Percentiles rank a stretch among this genome's conserved stretches.
These are phyloP conservation scores for Brettanomyces bruxellensis DNA, from an alignment of 805 yeast genomes.

Conservation along the genomic window DNA sequence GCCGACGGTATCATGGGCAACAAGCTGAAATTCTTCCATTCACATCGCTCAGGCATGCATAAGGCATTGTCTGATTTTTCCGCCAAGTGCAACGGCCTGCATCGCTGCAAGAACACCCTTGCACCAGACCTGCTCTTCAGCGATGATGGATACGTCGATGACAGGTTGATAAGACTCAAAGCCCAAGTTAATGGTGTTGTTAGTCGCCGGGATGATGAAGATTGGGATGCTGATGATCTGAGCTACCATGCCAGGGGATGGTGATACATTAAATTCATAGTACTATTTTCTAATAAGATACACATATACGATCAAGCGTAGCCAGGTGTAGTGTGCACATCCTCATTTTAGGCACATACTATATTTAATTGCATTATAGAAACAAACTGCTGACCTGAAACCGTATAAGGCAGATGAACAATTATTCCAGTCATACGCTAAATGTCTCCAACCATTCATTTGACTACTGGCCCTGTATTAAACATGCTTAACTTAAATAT, in stretches of 20 bases:
- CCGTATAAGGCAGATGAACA: neutral
- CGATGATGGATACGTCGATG: conserved; percentile 12
- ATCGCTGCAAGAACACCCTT: too few relatives aligned
- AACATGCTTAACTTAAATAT: too few relatives aligned
- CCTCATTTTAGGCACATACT: neutral
- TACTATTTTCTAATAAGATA: neutral
- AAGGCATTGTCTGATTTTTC: neutral
- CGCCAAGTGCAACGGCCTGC: neutral
- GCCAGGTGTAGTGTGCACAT: too few relatives aligned
- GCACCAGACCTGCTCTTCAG: conserved; percentile 2
- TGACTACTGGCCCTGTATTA: too few relatives aligned
- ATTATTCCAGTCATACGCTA: too few relatives aligned
- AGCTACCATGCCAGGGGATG: conserved; percentile 35
- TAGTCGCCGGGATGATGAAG: neutral
- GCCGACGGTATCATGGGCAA: conserved; percentile 23
- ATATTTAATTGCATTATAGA: neutral
- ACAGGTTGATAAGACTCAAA: conserved; percentile 1
- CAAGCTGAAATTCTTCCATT: conserved; percentile 12
- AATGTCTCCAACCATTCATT: too few relatives aligned
- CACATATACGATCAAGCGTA: too few relatives aligned
- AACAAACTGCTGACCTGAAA: neutral
- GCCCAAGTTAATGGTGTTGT: conserved; percentile 5
- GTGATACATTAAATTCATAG: conserved; percentile 12
- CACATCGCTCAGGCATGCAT: neutral
- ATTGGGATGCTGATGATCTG: conserved; percentile 22